Evolutionary conservation across 2,329 filamentous ascomycete species (phyloP), one percentile per base, ranked within the genome.

Genomic region (Venturia nashicola): DNA sequence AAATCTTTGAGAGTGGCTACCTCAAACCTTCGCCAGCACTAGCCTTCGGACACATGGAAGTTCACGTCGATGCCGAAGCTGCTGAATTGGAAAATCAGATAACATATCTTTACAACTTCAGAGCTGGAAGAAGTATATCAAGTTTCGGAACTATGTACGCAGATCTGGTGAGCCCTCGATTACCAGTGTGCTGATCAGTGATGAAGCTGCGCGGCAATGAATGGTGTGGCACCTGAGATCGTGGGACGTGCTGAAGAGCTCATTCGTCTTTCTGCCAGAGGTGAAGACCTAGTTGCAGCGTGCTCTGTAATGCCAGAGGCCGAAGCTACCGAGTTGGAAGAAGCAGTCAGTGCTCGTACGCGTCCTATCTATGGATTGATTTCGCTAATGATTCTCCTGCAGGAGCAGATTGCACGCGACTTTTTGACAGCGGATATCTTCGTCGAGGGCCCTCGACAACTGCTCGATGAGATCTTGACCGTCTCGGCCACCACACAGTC

Each of bases 201-300:
- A 51, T 34, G 20, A 23, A 44, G 42, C 43, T 97, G 94, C 71
- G 94, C 94, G 36, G 86, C 86, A 3, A 83, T 96, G 73, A 97
- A 96, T 69, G 92, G 92, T 0, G 85, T 99, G 16, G 86, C 90
- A 39, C 71, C 76, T 20, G 79, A 82, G 5, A 83, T 97, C 11
- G 82, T 97, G 7, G 77, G 87, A 18, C 84, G 92, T 64, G 91
- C 93, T 0, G 87, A 91, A 67, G 82, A 86, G 8, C 80, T 99
- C 43, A 84, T 88, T 27, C 73, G 84, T 7, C 77, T 94, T 18
- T 79, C 88, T 42, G 83, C 84, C 18, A 83, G 81, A 61, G 89
- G 91, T 7, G 88, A 93, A 70, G 89, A 96, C 72, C 78, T 97
- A 1, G 83, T 87, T 6, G 81, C 84, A 39, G 83, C 86, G 23